These are phyloP conservation scores for Astragalus glycyphyllos DNA, from an alignment of 306 rosid species.

Conservation along the genomic window DNA sequence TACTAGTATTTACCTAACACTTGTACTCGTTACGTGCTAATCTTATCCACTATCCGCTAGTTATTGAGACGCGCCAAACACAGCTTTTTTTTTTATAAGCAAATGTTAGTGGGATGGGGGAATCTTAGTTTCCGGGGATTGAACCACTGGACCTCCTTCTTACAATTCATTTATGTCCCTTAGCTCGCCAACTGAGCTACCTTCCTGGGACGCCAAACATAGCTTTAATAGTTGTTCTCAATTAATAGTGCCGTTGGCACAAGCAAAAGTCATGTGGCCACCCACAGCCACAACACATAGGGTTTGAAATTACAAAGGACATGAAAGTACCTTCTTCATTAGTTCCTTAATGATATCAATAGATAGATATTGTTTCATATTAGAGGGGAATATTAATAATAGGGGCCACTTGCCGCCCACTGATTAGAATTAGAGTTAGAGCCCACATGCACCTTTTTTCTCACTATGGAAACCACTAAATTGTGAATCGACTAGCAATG, in stretches of 20 bases:
- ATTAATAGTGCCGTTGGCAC: slow-evolving; percentile 15
- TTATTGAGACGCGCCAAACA: no score
- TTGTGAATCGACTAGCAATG: neutral
- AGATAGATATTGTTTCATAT: neutral
- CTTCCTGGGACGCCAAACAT: no score
- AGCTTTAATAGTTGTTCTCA: neutral
- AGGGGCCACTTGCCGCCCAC: neutral
- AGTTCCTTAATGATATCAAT: slow-evolving; percentile 9
- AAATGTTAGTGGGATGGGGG: no score
- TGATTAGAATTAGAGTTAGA: neutral
- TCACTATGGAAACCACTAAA: slow-evolving; percentile 1
- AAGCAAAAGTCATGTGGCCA: slow-evolving; percentile 31
- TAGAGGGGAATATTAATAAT: neutral
- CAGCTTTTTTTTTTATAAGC: no score
- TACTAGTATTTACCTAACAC: no score
- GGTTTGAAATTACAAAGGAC: neutral
- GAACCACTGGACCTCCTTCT: no score
- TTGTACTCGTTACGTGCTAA: no score
- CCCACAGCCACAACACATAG: neutral
- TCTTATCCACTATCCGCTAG: no score
- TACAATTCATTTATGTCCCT: no score
- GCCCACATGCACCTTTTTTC: neutral
- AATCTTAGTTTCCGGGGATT: no score
- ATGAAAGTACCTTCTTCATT: slow-evolving; percentile 23
- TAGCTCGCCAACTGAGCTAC: no score